A percentile compares a stretch with the other conserved stretches of the same genome.
phyloP scores from a whole-genome alignment of 148 eudicot genomes.

The Rheum nobile region DNA sequence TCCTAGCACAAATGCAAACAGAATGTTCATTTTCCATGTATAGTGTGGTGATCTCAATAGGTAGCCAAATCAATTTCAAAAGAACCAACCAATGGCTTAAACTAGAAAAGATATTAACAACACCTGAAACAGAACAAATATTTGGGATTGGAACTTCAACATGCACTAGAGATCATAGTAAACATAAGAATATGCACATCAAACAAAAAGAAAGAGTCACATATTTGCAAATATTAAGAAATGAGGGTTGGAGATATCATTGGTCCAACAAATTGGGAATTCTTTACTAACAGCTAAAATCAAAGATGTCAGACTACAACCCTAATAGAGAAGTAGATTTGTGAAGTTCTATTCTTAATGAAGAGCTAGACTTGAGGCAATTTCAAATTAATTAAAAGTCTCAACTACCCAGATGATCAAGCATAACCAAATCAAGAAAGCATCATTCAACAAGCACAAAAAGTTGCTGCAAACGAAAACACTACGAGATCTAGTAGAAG shows the following conservation, averaged over 20 bases:
- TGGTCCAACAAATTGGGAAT: not conserved
- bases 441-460: not conserved
- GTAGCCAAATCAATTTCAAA: not conserved
- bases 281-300: not conserved
- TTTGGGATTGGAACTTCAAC: not conserved
- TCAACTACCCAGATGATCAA: not conserved
- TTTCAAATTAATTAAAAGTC: not conserved
- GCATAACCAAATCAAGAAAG: not conserved
- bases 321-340: not conserved
- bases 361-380: not conserved
- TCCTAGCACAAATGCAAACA: not conserved
- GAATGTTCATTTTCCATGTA: not conserved
- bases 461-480: not conserved
- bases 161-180: not conserved
- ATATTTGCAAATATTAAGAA: not conserved
- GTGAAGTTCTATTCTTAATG: too few relatives aligned
- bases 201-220: too few relatives aligned
- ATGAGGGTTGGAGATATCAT: not conserved
- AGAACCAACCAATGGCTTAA: not conserved
- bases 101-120: not conserved
- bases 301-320: not conserved
- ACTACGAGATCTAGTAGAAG: not conserved
- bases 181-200: too few relatives aligned
- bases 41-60: not conserved
- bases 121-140: not conserved